Conservation (phyloP, 1,284 basidiomycete genomes). For the Fomitopsis palustris region DNA sequence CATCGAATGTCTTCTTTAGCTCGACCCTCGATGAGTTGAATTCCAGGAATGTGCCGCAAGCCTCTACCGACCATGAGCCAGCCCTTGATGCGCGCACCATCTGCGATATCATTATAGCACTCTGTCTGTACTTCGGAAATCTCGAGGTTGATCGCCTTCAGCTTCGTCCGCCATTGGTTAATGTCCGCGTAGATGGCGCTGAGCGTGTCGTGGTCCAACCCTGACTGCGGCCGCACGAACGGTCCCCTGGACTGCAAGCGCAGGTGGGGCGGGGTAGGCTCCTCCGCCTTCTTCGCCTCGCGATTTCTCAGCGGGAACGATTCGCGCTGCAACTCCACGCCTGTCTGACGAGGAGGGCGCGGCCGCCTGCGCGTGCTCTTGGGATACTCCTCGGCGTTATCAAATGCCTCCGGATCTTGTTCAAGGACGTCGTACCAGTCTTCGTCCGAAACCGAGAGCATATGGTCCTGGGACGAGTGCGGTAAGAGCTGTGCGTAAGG, state of each 20-base stretch:
- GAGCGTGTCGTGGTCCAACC: constrained; percentile 60
- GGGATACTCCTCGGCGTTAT: constrained; percentile 30
- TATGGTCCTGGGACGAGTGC: constrained; percentile 22
- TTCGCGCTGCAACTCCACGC: constrained; percentile 45
- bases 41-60: constrained; percentile 56
- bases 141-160: constrained; percentile 70
- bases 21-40: constrained; percentile 69
- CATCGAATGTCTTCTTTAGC: constrained; percentile 81
- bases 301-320: constrained; percentile 56
- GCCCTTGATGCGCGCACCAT: constrained; percentile 63
- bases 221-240: constrained; percentile 68
- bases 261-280: constrained; percentile 58
- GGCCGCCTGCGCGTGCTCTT: constrained; percentile 21
- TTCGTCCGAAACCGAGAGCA: constrained; percentile 29
- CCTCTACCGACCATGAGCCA: constrained; percentile 77
- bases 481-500: constrained; percentile 20
- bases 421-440: constrained; percentile 51
- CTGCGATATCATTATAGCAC: constrained; percentile 66
- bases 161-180: constrained; percentile 58
- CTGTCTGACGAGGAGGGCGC: constrained; percentile 20
- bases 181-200: constrained; percentile 66
- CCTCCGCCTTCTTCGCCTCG: constrained; percentile 13
- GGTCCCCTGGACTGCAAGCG: constrained; percentile 66
- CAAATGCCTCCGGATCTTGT: constrained; percentile 38
- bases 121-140: constrained; percentile 63